Conservation (phyloP, 139 green algal genomes). For the Edaphochlamys debaryana region DNA sequence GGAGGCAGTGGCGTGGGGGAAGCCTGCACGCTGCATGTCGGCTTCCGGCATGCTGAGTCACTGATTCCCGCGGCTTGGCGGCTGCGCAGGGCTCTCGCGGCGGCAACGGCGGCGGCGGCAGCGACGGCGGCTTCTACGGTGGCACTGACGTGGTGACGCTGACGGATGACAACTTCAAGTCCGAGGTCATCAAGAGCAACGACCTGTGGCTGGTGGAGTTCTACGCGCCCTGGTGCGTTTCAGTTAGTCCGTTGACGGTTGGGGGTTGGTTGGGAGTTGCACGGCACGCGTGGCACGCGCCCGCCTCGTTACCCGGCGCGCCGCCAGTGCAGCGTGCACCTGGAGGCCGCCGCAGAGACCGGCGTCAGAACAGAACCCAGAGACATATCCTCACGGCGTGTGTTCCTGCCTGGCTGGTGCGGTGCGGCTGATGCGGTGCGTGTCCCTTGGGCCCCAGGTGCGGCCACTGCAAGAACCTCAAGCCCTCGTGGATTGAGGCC, state of each 20-base stretch:
- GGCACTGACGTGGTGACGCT: conserved; percentile 81
- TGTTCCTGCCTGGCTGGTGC: no score
- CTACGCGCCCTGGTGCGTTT: conserved; percentile 64
- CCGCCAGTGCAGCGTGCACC: no score
- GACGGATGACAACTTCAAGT: conserved; percentile 79
- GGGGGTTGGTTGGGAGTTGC: background rate
- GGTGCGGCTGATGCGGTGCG: no score
- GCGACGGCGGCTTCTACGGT: conserved; percentile 60
- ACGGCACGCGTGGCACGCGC: background rate
- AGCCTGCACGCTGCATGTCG: no score
- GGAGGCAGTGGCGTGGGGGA: no score
- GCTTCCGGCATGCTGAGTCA: no score
- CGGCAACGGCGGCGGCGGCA: conserved; percentile 22
- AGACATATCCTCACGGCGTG: no score
- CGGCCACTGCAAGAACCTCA: conserved; percentile 90
- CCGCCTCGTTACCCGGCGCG: no score
- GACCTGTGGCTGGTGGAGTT: conserved; percentile 90
- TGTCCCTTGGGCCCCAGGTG: conserved; percentile 45
- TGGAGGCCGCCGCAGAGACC: no score
- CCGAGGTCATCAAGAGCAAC: conserved; percentile 69
- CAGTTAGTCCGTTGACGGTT: no score
- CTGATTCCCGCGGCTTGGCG: no score
- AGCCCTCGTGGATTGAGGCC: conserved; percentile 79
- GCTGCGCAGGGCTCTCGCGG: background rate
- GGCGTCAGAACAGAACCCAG: no score